Evolutionary conservation across 2,329 filamentous ascomycete genomes (phyloP).

Genomic region (Neonectria neomacrospora): DNA sequence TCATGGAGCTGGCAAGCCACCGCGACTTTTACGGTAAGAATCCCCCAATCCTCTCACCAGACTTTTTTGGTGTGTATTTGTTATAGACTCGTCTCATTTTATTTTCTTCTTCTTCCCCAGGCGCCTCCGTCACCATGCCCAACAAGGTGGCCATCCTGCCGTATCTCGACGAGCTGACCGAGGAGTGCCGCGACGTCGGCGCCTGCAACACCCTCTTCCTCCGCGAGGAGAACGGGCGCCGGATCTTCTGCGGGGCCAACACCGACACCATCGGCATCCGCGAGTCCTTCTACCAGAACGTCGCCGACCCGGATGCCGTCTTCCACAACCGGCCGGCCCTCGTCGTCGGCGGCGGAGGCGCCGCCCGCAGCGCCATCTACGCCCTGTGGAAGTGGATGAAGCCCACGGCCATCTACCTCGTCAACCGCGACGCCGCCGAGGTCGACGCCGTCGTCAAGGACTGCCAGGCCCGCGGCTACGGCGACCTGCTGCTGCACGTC

Average conservation of each 20-base stretch:
- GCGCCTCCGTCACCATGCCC: conserved; percentile 83
- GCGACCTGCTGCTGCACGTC: conserved; percentile 70
- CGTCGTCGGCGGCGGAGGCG: conserved; percentile 81
- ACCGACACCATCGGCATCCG: conserved; percentile 84
- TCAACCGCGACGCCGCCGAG: conserved; percentile 77
- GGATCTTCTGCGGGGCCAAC: conserved; percentile 77
- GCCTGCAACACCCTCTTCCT: conserved; percentile 85
- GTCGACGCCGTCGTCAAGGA: conserved; percentile 74
- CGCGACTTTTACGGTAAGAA: conserved; percentile 69
- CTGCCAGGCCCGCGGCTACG: conserved; percentile 68
- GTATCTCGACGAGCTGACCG: conserved; percentile 77
- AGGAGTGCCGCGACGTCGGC: conserved; percentile 77
- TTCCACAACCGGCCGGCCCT: conserved; percentile 73
- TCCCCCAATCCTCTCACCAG: neutral
- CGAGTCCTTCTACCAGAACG: conserved; percentile 74
- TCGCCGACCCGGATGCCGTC: conserved; percentile 54
- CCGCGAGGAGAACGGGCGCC: conserved; percentile 59
- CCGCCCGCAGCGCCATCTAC: conserved; percentile 81
- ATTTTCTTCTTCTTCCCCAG: no score
- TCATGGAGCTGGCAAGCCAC: conserved; percentile 63
- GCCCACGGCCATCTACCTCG: conserved; percentile 76
- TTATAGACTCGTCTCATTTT: no score
- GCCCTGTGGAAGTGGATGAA: conserved; percentile 76
- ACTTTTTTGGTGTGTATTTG: no score
- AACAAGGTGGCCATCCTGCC: conserved; percentile 82